A percentile compares a stretch with the other conserved stretches of the same genome.
Conservation (phyloP, 1,139 yeast genomes). For the Tardiomyces blankii region DNA sequence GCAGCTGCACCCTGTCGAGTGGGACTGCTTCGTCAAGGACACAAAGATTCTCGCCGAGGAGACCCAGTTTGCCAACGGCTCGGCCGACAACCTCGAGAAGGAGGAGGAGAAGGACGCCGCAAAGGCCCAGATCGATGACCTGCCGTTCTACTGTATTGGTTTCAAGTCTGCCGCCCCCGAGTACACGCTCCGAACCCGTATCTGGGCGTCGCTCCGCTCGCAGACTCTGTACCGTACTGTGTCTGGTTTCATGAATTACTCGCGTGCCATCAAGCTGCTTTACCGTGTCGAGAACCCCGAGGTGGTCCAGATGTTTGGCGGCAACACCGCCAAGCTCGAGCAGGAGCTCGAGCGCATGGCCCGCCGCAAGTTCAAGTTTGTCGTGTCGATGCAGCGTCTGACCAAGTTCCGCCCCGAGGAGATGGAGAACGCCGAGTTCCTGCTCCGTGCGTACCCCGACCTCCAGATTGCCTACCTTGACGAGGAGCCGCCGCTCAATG, state of each 20-base stretch:
- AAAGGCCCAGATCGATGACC: slow-evolving; percentile 87
- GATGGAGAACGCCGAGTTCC: slow-evolving; percentile 95
- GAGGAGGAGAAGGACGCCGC: slow-evolving; percentile 51
- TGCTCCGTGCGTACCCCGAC: slow-evolving; percentile 97
- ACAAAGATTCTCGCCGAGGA: slow-evolving; percentile 98
- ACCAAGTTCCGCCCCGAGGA: slow-evolving; percentile 96
- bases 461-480: slow-evolving; percentile 96
- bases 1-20: slow-evolving; percentile 96
- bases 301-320: slow-evolving; percentile 96
- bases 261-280: slow-evolving; percentile 92
- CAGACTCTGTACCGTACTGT: slow-evolving; percentile 98
- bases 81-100: slow-evolving; percentile 38
- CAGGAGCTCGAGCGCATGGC: slow-evolving; percentile 98
- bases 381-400: slow-evolving; percentile 97
- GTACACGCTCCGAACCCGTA: slow-evolving; percentile 94
- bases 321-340: slow-evolving; percentile 91
- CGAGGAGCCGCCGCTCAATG: slow-evolving; percentile 81
- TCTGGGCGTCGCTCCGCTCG: slow-evolving; percentile 98
- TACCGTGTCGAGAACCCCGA: slow-evolving; percentile 99
- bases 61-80: slow-evolving; percentile 21
- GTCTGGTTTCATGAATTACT: slow-evolving; percentile 98
- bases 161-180: slow-evolving; percentile 99
- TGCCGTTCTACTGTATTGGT: slow-evolving; percentile 98
- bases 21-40: slow-evolving; percentile 99
- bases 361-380: slow-evolving; percentile 93